Percentiles rank a stretch among this genome's conserved stretches.
These are phyloP conservation scores for Apostasia shenzhenica DNA, from an alignment of 106 monocot genomes.

Conservation along the genomic window DNA sequence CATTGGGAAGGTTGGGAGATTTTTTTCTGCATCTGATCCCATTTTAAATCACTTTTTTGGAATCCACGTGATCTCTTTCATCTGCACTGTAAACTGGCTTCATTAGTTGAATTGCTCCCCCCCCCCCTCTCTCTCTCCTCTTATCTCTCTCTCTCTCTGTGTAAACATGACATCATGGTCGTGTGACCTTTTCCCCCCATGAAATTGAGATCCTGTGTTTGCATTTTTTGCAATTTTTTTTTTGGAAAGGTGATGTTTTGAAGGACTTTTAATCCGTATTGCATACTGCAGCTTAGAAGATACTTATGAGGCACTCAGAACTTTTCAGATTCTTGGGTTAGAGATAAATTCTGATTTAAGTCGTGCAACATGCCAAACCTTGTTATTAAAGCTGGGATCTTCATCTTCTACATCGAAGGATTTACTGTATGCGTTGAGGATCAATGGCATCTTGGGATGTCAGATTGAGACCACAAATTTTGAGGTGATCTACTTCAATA, in stretches of 20 bases:
- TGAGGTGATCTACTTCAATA: conserved; percentile 27
- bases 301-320: conserved; percentile 68
- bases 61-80: not conserved
- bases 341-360: conserved; percentile 24
- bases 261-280: not conserved
- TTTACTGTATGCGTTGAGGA: conserved; percentile 55
- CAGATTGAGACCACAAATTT: conserved; percentile 26
- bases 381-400: conserved; percentile 41
- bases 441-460: conserved; percentile 53
- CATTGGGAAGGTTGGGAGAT: conserved; percentile 25
- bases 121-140: not conserved
- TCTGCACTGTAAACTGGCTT: not conserved
- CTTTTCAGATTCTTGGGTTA: conserved; percentile 67
- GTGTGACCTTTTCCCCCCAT: too few species aligned
- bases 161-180: not conserved
- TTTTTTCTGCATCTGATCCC: not conserved
- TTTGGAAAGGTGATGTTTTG: not conserved
- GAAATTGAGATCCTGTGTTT: too few species aligned
- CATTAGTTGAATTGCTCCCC: not conserved
- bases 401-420: conserved; percentile 41
- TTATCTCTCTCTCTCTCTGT: not conserved
- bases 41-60: not conserved
- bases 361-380: conserved; percentile 28
- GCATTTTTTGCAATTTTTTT: too few species aligned
- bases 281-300: conserved; percentile 65